phyloP scores from a whole-genome alignment of 139 green algal genomes.

The Coelastrella sp. region DNA sequence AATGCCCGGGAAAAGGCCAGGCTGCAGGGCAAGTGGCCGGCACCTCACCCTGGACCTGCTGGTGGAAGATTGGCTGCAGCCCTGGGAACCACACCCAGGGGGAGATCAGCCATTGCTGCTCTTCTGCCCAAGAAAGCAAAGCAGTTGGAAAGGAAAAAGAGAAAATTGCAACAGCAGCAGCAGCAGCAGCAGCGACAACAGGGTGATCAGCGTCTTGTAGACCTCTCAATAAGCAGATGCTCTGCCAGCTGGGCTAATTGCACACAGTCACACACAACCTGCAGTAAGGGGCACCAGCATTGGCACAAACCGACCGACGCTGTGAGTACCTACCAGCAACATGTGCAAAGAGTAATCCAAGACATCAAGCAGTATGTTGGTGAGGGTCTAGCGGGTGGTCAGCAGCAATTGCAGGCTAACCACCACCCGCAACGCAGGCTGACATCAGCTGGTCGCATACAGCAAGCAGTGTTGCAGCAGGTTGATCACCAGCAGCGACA shows the following conservation, averaged over 20 bases:
- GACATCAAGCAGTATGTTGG: constrained; percentile 24
- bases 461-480: background rate
- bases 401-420: background rate
- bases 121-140: constrained; percentile 16
- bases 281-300: constrained; percentile 14
- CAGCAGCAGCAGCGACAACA: background rate
- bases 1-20: background rate
- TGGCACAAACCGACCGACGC: too few species aligned
- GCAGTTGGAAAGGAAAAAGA: background rate
- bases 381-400: background rate
- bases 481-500: constrained; percentile 12
- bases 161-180: background rate
- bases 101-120: background rate
- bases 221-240: too few species aligned
- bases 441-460: too few species aligned
- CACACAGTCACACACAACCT: too few species aligned
- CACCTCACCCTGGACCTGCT: too few species aligned
- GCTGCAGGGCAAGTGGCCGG: background rate
- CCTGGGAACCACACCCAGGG: too few species aligned
- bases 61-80: background rate
- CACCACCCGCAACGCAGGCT: background rate
- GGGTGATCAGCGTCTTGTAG: background rate
- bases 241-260: too few species aligned
- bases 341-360: background rate
- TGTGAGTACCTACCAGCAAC: too few species aligned